Evolutionary conservation across 2,329 filamentous ascomycete genomes (phyloP).

Genomic region (Monilinia fructigena): DNA sequence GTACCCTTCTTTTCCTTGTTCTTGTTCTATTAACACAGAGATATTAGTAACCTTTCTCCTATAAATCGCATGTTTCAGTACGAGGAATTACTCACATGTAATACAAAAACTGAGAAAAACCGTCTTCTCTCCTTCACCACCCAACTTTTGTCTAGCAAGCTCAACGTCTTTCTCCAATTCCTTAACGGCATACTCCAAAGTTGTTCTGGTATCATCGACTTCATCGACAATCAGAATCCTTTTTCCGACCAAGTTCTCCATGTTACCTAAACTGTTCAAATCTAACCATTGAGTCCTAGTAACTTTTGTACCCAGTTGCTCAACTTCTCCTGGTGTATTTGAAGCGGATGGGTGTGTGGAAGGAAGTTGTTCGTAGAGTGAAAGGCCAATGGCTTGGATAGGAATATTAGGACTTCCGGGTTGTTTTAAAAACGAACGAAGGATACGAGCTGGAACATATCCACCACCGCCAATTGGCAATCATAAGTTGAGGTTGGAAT

Average conservation of each 20-base stretch:
- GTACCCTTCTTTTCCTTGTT: conserved; percentile 92
- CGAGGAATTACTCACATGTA: conserved; percentile 61
- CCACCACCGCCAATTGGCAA: conserved; percentile 98
- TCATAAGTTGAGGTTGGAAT: conserved; percentile 93
- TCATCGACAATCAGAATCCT: conserved; percentile 91
- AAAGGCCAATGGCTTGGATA: conserved; percentile 97
- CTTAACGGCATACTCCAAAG: conserved; percentile 87
- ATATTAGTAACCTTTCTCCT: not conserved
- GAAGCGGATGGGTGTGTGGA: conserved; percentile 53
- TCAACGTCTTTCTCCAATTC: conserved; percentile 95
- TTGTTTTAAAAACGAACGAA: conserved; percentile 95
- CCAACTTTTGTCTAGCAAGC: conserved; percentile 70
- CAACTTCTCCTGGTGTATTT: conserved; percentile 48
- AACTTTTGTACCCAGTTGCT: conserved; percentile 86
- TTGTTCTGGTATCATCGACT: conserved; percentile 93
- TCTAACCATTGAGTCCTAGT: conserved; percentile 99
- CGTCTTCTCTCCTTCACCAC: conserved; percentile 71
- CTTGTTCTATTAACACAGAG: conserved; percentile 68
- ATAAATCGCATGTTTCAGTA: not conserved
- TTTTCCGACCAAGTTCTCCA: conserved; percentile 87
- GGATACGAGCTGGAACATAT: conserved; percentile 94
- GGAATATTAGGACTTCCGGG: conserved; percentile 89
- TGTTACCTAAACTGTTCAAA: conserved; percentile 74
- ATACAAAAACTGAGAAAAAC: conserved; percentile 94
- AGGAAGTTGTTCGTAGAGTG: conserved; percentile 84